These are phyloP conservation scores for Pseudonitzschia delicatissima DNA, from an alignment of 108 stramenopile genomes.

Conservation along the genomic window DNA sequence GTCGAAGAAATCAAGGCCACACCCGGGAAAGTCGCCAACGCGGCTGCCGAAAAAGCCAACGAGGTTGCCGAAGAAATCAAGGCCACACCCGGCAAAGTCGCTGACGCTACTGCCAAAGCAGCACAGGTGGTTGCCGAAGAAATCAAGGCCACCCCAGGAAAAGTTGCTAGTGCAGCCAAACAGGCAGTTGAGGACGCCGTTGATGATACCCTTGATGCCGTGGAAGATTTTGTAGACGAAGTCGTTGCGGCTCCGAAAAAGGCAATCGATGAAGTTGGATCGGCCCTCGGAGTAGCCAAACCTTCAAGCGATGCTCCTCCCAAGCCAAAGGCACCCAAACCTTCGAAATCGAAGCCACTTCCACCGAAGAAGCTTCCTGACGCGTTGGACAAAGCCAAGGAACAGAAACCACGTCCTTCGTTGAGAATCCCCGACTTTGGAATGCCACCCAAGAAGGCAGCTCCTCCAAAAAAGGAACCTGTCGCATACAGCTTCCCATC, in stretches of 20 bases:
- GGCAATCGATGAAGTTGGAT: conserved; percentile 49
- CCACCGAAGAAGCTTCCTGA: conserved; percentile 2
- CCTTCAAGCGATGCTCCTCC: conserved; percentile 3
- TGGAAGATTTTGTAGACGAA: conserved; percentile 58
- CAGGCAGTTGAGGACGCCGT: conserved; percentile 47
- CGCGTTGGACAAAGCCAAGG: not conserved
- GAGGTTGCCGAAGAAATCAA: conserved; percentile 50
- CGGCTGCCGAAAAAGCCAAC: conserved; percentile 36
- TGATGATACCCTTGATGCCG: conserved; percentile 51
- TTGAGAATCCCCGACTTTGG: conserved; percentile 15
- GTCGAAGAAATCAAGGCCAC: conserved; percentile 56
- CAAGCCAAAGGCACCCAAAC: conserved; percentile 33
- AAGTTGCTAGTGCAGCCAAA: conserved; percentile 47
- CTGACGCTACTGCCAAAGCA: conserved; percentile 35
- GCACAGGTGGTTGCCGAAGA: conserved; percentile 44
- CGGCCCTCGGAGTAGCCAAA: conserved; percentile 13
- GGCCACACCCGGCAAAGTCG: conserved; percentile 71
- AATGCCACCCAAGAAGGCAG: conserved; percentile 19
- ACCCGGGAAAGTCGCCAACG: conserved; percentile 30
- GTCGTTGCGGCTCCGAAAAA: conserved; percentile 62
- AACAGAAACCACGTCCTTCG: conserved; percentile 7
- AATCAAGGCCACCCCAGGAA: conserved; percentile 69
- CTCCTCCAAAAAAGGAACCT: not conserved
- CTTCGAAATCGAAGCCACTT: conserved; percentile 37
- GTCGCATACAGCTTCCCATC: not conserved